These are phyloP conservation scores for Bruguiera parviflora DNA, from an alignment of 345 rosid species.

Conservation along the genomic window DNA sequence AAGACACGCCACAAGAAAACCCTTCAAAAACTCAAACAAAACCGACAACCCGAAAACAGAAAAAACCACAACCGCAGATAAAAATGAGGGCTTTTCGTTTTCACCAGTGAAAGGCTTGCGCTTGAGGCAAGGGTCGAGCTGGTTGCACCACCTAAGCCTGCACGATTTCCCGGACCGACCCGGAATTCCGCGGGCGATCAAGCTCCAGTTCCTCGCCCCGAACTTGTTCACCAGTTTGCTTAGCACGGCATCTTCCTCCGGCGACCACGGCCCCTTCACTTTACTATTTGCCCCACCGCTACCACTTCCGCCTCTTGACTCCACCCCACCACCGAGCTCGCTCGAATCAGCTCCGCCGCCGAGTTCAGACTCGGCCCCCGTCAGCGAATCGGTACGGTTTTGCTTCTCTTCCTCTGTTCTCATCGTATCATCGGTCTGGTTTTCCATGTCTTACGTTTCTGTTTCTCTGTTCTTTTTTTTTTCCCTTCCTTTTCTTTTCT, in stretches of 20 bases:
- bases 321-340: slow-evolving; percentile 7
- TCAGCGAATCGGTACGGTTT: slow-evolving; percentile 29
- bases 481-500: slow-evolving; percentile 1
- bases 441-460: background rate
- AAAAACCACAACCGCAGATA: background rate
- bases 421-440: slow-evolving; percentile 21
- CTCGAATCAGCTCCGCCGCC: slow-evolving; percentile 19
- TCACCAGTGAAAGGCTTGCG: slow-evolving; percentile 78
- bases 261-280: slow-evolving; percentile 83
- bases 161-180: slow-evolving; percentile 87
- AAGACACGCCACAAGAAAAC: background rate
- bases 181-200: slow-evolving; percentile 78
- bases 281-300: slow-evolving; percentile 33
- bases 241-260: slow-evolving; percentile 70
- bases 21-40: background rate
- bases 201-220: slow-evolving; percentile 81
- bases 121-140: slow-evolving; percentile 79
- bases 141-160: slow-evolving; percentile 82
- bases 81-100: background rate
- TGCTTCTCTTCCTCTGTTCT: slow-evolving; percentile 19
- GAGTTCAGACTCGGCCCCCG: slow-evolving; percentile 15
- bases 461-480: background rate
- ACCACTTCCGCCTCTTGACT: slow-evolving; percentile 22
- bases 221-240: slow-evolving; percentile 55
- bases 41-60: background rate